A percentile compares a stretch with the other conserved stretches of the same genome.
These are phyloP conservation scores for Xerophyta viscosa DNA, from an alignment of 106 monocot genomes.

Conservation along the genomic window DNA sequence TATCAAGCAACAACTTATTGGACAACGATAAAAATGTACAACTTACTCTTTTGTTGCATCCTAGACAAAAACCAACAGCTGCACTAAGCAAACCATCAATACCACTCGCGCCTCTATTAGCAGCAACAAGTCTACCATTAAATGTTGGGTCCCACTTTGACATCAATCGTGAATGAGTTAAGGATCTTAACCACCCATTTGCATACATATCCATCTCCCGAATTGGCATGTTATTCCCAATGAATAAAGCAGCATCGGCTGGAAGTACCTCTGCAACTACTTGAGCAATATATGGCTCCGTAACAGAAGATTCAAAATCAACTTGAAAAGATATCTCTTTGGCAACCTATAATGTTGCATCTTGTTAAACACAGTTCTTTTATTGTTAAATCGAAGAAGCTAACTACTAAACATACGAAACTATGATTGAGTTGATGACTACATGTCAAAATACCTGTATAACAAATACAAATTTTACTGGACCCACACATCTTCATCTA, in stretches of 20 bases:
- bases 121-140: constrained; percentile 52
- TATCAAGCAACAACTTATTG: no score
- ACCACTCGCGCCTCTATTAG: constrained; percentile 93
- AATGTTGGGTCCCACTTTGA: constrained; percentile 20
- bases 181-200: constrained; percentile 32
- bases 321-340: constrained; percentile 66
- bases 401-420: no score
- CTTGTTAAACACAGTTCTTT: no score
- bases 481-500: no score
- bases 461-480: no score
- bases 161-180: background rate
- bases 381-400: no score
- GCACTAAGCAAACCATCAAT: constrained; percentile 96
- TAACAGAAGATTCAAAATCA: constrained; percentile 44
- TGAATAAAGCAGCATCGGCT: constrained; percentile 53
- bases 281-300: constrained; percentile 88
- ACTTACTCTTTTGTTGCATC: constrained; percentile 65
- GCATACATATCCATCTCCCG: constrained; percentile 90
- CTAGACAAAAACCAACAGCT: constrained; percentile 76
- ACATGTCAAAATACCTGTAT: no score
- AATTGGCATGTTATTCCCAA: constrained; percentile 96
- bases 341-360: constrained; percentile 38
- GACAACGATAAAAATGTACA: no score
- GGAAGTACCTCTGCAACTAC: constrained; percentile 36
- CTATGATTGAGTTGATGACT: no score